Base-by-base conservation (phyloP, 2,329 filamentous ascomycete genomes). In the Aureobasidium sp. region DNA sequence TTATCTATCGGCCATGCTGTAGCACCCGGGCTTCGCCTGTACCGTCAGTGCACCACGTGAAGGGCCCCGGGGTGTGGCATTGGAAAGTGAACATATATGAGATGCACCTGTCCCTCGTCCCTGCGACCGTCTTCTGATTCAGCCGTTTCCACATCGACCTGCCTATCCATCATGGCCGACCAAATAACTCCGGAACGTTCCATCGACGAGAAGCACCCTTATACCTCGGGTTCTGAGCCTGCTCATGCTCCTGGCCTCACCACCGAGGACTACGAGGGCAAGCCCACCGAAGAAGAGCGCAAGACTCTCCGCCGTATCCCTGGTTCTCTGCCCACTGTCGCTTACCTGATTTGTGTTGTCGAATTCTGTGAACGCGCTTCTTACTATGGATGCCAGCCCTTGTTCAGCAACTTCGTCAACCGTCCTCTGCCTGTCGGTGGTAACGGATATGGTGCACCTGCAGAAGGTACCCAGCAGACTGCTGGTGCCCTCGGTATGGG, bases 391-490 rank as follows among this genome's bases (percentile, higher is more conserved):
- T 76, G 79, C 6, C 77, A 80, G 64, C 79, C 79, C 0, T 72
- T 82, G 8, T 84, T 85, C 70, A 77, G 77, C 65, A 88, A 88
- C 70, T 88, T 81, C 67, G 80, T 88, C 68, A 82, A 87, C 67
- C 81, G 82, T 11, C 80, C 82, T 3, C 69, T 88, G 4, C 85
- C 85, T 1, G 64, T 51, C 17, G 73, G 72, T 8, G 72, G 73
- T 1, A 72, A 73, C 58, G 73, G 72, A 27, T 68, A 70, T 29
- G 73, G 73, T 45, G 73, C 72, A 31, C 69, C 70, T 20, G 64
- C 70, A 1, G 63, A 64, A 48, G 71, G 69, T 3, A 68, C 70
- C 3, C 65, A 74, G 44, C 68, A 72, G 45, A 72, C 71, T 2
- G 82, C 80, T 25, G 85, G 85, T 65, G 85, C 84, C 12, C 70